phyloP scores from a whole-genome alignment of 1,284 basidiomycete genomes.

The Porogramme epimiltina region DNA sequence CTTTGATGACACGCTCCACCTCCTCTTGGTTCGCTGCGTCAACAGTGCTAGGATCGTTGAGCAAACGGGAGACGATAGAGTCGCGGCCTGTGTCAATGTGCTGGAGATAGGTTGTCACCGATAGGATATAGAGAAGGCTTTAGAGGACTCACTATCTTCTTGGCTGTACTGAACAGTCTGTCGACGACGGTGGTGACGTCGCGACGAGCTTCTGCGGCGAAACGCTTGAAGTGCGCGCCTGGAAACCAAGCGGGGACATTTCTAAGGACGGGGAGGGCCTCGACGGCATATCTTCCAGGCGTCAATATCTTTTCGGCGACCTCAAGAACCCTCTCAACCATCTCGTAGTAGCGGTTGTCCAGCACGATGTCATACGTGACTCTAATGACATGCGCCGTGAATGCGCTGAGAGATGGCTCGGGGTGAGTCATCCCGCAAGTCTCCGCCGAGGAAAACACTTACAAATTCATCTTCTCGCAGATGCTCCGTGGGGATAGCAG shows the following conservation, averaged over 20 bases:
- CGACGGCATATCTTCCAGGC: slow-evolving; percentile 15
- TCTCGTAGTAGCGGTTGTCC: slow-evolving; percentile 20
- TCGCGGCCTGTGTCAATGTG: no score
- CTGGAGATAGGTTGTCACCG: no score
- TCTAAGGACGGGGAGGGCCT: slow-evolving; percentile 15
- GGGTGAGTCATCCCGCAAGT: not conserved
- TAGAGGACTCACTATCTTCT: no score
- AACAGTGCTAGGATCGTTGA: not conserved
- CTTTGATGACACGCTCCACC: not conserved
- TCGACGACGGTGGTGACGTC: not conserved
- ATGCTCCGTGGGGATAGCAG: slow-evolving; percentile 7
- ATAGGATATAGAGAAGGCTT: no score
- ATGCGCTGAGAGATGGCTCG: slow-evolving; percentile 21
- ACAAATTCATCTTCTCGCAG: slow-evolving; percentile 15
- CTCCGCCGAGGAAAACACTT: not conserved
- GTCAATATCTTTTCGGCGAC: slow-evolving; percentile 15
- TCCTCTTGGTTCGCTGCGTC: not conserved
- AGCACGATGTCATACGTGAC: slow-evolving; percentile 35
- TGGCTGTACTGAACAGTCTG: not conserved
- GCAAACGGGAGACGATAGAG: not conserved
- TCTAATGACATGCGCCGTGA: slow-evolving; percentile 31
- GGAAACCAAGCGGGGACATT: slow-evolving; percentile 18
- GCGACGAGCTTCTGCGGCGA: not conserved
- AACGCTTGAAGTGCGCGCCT: not conserved
- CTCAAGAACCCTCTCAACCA: slow-evolving; percentile 7